Conservation (phyloP, 2,329 filamentous ascomycete genomes). For the Pseudogymnoascus pannorum region DNA sequence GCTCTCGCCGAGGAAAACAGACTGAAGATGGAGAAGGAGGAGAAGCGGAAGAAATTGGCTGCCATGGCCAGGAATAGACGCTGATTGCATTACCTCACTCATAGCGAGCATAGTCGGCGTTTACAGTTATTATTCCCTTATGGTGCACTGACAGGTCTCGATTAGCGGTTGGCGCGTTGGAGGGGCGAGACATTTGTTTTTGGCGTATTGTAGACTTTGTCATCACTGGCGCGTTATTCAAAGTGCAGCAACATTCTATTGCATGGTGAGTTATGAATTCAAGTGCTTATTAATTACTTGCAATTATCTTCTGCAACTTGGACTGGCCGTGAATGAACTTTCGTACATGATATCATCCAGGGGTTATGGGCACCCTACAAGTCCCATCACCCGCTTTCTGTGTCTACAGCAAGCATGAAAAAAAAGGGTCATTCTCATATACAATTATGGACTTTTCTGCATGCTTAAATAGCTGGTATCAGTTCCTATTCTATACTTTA, state of each 20-base stretch:
- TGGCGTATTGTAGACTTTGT: slow-evolving; percentile 6
- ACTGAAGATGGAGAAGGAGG: slow-evolving; percentile 56
- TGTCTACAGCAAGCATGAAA: background rate
- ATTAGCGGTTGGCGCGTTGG: slow-evolving; percentile 7
- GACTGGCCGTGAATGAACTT: background rate
- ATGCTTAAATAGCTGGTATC: background rate
- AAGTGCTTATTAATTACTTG: background rate
- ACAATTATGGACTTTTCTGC: too few species aligned
- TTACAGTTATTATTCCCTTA: background rate
- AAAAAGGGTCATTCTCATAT: background rate
- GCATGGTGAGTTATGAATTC: slow-evolving; percentile 6
- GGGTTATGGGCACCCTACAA: background rate
- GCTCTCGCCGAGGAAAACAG: slow-evolving; percentile 55
- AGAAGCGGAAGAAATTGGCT: slow-evolving; percentile 29
- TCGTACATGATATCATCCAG: background rate
- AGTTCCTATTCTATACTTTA: background rate
- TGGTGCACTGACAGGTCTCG: background rate
- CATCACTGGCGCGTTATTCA: slow-evolving; percentile 2
- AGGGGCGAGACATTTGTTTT: slow-evolving; percentile 1
- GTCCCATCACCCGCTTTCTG: background rate
- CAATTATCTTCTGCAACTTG: background rate
- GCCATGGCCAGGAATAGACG: slow-evolving; percentile 26
- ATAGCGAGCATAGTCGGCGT: slow-evolving; percentile 1
- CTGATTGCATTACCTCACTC: slow-evolving; percentile 11
- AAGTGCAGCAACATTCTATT: background rate